Evolutionary conservation across 768 basidiomycete species (phyloP).

Genomic region (Boletellus sp.): DNA sequence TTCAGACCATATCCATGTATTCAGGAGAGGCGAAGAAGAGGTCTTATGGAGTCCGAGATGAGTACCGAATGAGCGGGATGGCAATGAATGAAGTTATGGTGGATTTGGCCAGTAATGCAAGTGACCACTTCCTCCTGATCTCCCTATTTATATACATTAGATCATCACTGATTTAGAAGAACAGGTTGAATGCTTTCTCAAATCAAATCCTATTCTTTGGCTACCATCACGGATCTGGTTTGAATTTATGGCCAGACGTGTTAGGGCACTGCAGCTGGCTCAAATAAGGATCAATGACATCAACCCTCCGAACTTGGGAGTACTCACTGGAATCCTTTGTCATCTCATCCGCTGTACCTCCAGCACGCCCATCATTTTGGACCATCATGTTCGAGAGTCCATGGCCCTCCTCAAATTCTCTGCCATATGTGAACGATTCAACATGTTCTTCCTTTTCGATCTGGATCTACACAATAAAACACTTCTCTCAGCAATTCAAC

Average conservation of each 20-base stretch:
- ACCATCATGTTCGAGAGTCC: conserved; percentile 10
- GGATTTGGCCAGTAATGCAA: neutral
- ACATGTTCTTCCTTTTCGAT: conserved; percentile 9
- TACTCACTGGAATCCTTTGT: conserved; percentile 6
- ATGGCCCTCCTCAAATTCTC: conserved; percentile 9
- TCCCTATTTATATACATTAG: neutral
- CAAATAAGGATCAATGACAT: neutral
- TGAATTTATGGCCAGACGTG: neutral
- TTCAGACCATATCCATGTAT: neutral
- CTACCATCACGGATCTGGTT: conserved; percentile 7
- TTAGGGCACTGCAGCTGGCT: neutral
- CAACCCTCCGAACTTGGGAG: conserved; percentile 4
- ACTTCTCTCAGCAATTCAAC: neutral
- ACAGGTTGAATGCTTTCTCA: neutral
- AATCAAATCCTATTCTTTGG: conserved; percentile 5
- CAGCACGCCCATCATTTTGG: conserved; percentile 8
- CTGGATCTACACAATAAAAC: neutral
- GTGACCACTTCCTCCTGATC: too few species aligned
- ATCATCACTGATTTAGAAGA: neutral
- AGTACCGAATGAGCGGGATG: conserved; percentile 8
- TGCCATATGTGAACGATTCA: neutral
- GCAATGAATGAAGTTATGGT: neutral
- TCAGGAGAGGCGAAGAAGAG: conserved; percentile 1
- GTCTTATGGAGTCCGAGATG: conserved; percentile 6
- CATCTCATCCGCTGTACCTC: conserved; percentile 3